Evolutionary conservation across 495 filamentous ascomycete genomes (phyloP).

Genomic region (Bathelium albidoporum): DNA sequence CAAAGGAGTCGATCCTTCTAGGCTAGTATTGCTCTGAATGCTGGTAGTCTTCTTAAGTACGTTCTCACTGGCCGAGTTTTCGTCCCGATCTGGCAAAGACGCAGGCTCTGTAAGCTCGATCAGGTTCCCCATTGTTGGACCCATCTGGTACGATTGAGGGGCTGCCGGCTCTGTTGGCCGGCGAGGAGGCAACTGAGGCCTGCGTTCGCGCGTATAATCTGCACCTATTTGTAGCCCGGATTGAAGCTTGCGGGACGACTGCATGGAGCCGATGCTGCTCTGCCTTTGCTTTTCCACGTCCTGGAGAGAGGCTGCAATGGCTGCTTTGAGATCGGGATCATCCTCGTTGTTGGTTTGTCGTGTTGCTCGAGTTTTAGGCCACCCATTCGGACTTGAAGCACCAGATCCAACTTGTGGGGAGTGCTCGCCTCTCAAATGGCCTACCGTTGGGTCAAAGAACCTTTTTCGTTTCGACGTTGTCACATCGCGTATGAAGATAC

Average conservation of each 20-base stretch:
- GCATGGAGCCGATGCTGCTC: slow-evolving; percentile 3
- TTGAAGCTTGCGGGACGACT: slow-evolving; percentile 14
- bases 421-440: slow-evolving; percentile 26
- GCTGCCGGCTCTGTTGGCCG: slow-evolving; percentile 12
- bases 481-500: slow-evolving; percentile 88
- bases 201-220: not conserved
- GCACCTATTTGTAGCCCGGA: slow-evolving; percentile 13
- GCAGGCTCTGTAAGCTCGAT: slow-evolving; percentile 27
- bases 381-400: not conserved
- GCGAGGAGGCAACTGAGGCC: slow-evolving; percentile 22
- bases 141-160: slow-evolving; percentile 9
- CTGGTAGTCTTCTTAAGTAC: slow-evolving; percentile 10
- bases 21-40: not conserved
- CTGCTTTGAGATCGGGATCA: slow-evolving; percentile 29
- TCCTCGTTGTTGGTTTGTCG: slow-evolving; percentile 22
- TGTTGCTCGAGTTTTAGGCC: slow-evolving; percentile 1
- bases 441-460: slow-evolving; percentile 68
- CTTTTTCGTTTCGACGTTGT: slow-evolving; percentile 59
- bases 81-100: slow-evolving; percentile 5
- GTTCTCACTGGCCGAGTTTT: not conserved
- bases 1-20: not conserved
- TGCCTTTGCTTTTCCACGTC: slow-evolving; percentile 26
- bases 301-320: slow-evolving; percentile 30
- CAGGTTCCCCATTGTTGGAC: slow-evolving; percentile 21
- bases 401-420: slow-evolving; percentile 14